Evolutionary conservation across 2,329 filamentous ascomycete genomes (phyloP), one percentile per base, ranked within the genome.

Genomic region (Fusarium irregulare): DNA sequence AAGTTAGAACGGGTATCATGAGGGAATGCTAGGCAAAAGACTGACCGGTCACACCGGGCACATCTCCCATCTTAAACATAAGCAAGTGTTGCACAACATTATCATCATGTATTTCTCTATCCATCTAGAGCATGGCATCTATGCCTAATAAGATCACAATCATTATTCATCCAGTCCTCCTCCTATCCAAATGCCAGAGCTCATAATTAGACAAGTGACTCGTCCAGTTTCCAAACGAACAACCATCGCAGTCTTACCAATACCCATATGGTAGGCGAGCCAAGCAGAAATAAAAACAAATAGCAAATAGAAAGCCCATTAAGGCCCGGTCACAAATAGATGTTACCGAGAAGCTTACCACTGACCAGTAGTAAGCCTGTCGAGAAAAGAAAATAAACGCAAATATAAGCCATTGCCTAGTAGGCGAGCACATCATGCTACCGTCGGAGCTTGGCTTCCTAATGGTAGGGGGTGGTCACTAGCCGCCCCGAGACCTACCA

Each of bases 401-500:
- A 37, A 37, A 37, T 11, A 37, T n/a, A 12, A n/a, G n/a, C 18
- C 34, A n/a, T 37, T n/a, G 18, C 34, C 10, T 12, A 37, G 18
- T 37, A n/a, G 34, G 21, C 57, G 58, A 18, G 27, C 42, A 25
- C 47, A 55, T 71, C 45, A 71, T 51, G 60, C 49, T 18, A 59
- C 54, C 11, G 67, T 34, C 23, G 72, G 51, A 5, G 62, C 73
- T 42, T 75, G 73, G 42, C 72, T 74, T 20, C 70, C 76, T n/a
- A 75, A 34, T 44, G 73, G 60, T 18, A 73, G 42, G 41, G 73
- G 60, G 59, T 68, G 76, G 44, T 72, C 71, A 23, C 58, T 70
- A 21, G 45, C 55, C 7, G 66, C 48, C n/a, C 70, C 66, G 11
- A 71, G 47, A 20, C 69, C 68, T 16, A 71, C 46, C 25, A 80